Base-by-base conservation (phyloP, 768 basidiomycete species). In the Agrocybe praecox region DNA sequence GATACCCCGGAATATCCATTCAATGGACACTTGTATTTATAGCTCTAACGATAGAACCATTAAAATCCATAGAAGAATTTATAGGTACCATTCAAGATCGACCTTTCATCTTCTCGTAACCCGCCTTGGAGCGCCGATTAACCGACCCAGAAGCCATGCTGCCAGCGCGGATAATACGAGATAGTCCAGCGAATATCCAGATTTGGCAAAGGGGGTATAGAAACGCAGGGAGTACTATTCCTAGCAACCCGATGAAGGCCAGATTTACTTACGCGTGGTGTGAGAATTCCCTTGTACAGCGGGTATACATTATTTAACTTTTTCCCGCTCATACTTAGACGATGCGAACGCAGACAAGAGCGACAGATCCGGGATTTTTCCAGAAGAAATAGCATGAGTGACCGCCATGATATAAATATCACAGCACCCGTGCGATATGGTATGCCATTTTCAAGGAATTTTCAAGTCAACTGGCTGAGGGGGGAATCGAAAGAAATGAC, bases 341-440 rank as follows among this genome's bases (percentile, higher is more conserved):
- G 36, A 17, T 42, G 22, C 34, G 36, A 43, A 23, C 4, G 26
- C 26, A 19, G 36, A 18, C 12, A 22, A 51, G n/a, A 32, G 34
- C 22, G 46, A 46, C 49, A 52, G 58, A 54, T 62, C 62, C 62
- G 62, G 52, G 36, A 29, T 57, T 62, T 62, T 52, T 53, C 62
- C 62, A 47, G 69, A 69, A 40, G 21, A 73, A 49, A 23, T 42
- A 46, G 32, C 52, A 53, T 53, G 52, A 42, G 44, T n/a, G 36
- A 14, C 36, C 14, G 36, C 14, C 36, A n/a, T 6, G 26, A 29
- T 40, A 40, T 6, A 40, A 40, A 40, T 40, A 40, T 6, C 14
- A 14, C 12, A 6, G 14, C 5, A 29, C 5, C 26, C 26, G 26
- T 29, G 26, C 26, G 9, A 29, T n/a, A n/a, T n/a, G n/a, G n/a